Base-by-base conservation (phyloP, 2,329 filamentous ascomycete species). In the Trichophyton equinum region DNA sequence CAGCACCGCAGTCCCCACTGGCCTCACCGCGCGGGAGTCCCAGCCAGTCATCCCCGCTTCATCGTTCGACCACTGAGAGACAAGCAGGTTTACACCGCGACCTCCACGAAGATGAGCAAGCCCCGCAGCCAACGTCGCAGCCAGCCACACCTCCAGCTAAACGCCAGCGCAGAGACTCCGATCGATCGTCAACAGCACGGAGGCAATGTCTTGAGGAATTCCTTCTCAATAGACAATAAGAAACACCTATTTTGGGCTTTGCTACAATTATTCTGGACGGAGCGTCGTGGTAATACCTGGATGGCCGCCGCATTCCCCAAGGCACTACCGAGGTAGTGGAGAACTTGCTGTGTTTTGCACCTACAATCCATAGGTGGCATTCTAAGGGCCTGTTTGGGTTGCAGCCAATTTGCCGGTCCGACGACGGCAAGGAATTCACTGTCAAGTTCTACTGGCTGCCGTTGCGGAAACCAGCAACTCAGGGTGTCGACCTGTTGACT, bases 391-490 rank as follows among this genome's bases (percentile, higher is more conserved):
- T 58, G 40, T 63, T 63, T 33, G 60, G 60, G 30, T 56, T 63
- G 22, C 18, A 62, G 51, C 62, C 58, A 3, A 15, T 57, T 20
- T 18, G 58, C 25, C 42, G 18, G 8, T 22, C 15, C 15, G 20
- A 30, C 8, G 53, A 61, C 15, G 25, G 8, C 25, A 30, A 61
- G 5, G 11, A 36, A 25, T 20, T 62, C 22, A 33, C 53, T 36
- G 46, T 62, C 33, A 40, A 42, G 33, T 64, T 64, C 40, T 51
- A 60, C 44, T 64, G 60, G 62, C 36, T 62, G 7, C 60, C 57
- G 7, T n/a, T 60, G 25, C 25, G 22, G 22, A 8, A 27, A 9
- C 22, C 13, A 13, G 20, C 46, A 11, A 8, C 22, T 30, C 27
- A 30, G 11, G 4, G 4, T 13, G 20, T 49, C 22, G 20, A 42